These are phyloP conservation scores for Protostelium mycophagum DNA, from an alignment of 78 protist genomes.

Conservation along the genomic window DNA sequence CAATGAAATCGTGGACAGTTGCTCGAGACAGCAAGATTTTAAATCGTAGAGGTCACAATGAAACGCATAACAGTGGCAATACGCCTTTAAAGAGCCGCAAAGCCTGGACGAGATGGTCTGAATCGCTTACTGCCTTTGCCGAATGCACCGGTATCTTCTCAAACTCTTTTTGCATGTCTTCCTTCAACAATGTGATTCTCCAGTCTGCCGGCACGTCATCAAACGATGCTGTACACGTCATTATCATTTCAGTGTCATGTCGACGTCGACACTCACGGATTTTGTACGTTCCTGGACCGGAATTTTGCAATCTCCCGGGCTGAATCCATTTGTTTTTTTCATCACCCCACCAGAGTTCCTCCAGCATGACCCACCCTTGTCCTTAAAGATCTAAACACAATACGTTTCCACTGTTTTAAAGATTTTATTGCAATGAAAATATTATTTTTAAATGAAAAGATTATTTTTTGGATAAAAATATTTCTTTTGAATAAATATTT, in stretches of 20 bases:
- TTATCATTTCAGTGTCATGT: background rate
- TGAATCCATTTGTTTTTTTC: background rate
- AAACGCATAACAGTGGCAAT: too few relatives aligned
- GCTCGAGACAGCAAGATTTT: too few relatives aligned
- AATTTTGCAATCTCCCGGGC: background rate
- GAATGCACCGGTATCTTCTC: constrained; percentile 49
- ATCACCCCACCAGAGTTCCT: background rate
- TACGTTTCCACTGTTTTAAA: background rate
- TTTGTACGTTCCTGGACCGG: background rate
- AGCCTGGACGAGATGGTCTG: constrained; percentile 27
- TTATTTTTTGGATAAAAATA: background rate
- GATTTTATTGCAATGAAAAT: constrained; percentile 21
- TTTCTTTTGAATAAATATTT: constrained; percentile 76
- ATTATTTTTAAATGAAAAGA: background rate
- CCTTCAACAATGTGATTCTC: background rate
- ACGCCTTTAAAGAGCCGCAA: constrained; percentile 22
- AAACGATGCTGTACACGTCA: background rate
- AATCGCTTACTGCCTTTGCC: constrained; percentile 29
- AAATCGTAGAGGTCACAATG: too few relatives aligned
- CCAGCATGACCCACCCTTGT: constrained; percentile 50
- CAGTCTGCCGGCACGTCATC: background rate
- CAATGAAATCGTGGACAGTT: too few relatives aligned
- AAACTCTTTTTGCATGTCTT: background rate
- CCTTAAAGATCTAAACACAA: background rate
- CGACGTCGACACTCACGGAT: background rate